Conservation (phyloP, 1,284 basidiomycete genomes). For the Filobasidium uniguttulatum region DNA sequence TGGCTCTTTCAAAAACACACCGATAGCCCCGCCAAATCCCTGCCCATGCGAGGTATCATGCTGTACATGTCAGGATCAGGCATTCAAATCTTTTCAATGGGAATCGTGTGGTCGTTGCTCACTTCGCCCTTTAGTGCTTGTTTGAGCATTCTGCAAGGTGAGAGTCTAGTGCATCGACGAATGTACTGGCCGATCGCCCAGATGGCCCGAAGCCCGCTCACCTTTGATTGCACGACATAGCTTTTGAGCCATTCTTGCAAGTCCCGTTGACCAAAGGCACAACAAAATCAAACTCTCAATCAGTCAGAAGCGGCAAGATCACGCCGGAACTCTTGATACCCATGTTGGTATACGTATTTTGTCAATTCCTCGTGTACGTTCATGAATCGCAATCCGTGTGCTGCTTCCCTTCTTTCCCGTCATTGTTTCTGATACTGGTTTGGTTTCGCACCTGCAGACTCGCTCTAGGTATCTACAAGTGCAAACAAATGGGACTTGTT, state of each 20-base stretch:
- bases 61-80: conserved; percentile 88
- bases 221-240: conserved; percentile 16
- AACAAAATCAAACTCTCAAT: conserved; percentile 10
- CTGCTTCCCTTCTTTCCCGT: conserved; percentile 4
- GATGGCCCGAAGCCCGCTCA: neutral
- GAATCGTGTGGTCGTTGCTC: conserved; percentile 79
- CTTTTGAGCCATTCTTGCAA: conserved; percentile 32
- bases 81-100: conserved; percentile 85
- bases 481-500: conserved; percentile 72
- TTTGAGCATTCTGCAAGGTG: conserved; percentile 58
- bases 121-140: conserved; percentile 66
- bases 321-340: conserved; percentile 21
- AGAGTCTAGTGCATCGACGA: conserved; percentile 21
- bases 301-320: conserved; percentile 18
- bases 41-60: conserved; percentile 93
- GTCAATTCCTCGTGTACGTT: conserved; percentile 34
- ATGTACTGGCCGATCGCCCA: neutral
- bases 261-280: conserved; percentile 21
- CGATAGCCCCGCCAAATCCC: conserved; percentile 58
- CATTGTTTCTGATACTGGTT: conserved; percentile 51
- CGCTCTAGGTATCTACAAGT: conserved; percentile 74
- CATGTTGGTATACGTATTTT: conserved; percentile 31
- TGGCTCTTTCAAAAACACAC: too few relatives aligned
- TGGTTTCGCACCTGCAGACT: conserved; percentile 46
- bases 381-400: neutral